Evolutionary conservation across 2,329 filamentous ascomycete species (phyloP).

Genomic region (Verticillium longisporum): DNA sequence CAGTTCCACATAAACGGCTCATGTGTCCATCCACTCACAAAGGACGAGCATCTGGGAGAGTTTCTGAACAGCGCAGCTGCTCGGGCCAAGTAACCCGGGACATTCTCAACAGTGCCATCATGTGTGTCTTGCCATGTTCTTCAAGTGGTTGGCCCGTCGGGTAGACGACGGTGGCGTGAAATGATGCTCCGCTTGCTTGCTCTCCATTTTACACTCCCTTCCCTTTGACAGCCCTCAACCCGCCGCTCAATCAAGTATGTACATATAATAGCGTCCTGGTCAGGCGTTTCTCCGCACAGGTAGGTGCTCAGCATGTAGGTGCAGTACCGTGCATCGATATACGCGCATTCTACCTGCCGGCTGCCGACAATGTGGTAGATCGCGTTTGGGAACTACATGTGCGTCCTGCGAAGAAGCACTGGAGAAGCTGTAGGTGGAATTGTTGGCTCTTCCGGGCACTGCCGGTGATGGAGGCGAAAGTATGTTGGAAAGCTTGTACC

Average conservation of each 20-base stretch:
- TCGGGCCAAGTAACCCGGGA: not conserved
- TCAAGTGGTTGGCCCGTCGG: too few relatives aligned
- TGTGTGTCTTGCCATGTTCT: too few relatives aligned
- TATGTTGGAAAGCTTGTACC: too few relatives aligned
- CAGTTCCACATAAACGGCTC: not conserved
- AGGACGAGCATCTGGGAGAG: not conserved
- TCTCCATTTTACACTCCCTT: too few relatives aligned
- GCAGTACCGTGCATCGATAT: not conserved
- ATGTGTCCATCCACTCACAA: not conserved
- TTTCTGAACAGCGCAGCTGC: not conserved
- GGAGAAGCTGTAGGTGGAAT: not conserved
- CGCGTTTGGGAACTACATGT: not conserved
- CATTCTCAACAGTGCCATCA: too few relatives aligned
- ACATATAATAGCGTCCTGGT: too few relatives aligned
- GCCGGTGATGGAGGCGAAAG: not conserved
- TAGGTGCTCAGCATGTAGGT: not conserved
- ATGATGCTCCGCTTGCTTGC: too few relatives aligned
- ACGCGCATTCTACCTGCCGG: not conserved
- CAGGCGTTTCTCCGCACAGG: too few relatives aligned
- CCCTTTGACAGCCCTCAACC: too few relatives aligned
- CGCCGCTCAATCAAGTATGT: too few relatives aligned
- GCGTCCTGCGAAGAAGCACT: not conserved
- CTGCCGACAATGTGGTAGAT: not conserved
- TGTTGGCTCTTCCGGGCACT: not conserved
- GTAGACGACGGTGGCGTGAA: too few relatives aligned